Conservation (phyloP, 371 early-diverging fungal genomes). For the Mucor racemosus region DNA sequence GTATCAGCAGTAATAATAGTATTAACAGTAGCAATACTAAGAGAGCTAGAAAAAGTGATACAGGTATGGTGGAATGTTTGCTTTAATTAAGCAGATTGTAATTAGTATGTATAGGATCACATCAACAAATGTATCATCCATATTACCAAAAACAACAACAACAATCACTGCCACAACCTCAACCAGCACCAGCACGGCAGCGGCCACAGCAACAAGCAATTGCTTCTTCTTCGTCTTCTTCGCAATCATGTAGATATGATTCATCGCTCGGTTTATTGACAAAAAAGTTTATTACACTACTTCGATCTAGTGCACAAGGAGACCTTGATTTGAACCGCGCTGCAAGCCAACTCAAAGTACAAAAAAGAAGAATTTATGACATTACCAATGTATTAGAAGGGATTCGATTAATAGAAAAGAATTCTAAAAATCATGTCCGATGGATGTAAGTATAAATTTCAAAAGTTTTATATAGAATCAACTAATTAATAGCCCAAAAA, state of each 20-base stretch:
- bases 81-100: background rate
- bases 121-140: conserved; percentile 2
- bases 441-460: conserved; percentile 69
- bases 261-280: conserved; percentile 78
- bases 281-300: conserved; percentile 71
- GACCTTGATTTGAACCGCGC: conserved; percentile 77
- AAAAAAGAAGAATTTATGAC: conserved; percentile 87
- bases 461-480: background rate
- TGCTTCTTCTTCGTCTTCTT: conserved; percentile 4
- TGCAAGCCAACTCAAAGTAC: conserved; percentile 71
- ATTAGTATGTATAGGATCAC: background rate
- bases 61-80: background rate
- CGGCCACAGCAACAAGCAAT: background rate
- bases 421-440: conserved; percentile 79
- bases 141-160: background rate
- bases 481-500: conserved; percentile 4
- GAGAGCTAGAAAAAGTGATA: background rate
- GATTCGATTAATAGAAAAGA: conserved; percentile 77
- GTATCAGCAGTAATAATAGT: conserved; percentile 6
- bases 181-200: background rate
- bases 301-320: conserved; percentile 68
- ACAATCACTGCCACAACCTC: background rate
- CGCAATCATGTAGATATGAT: conserved; percentile 37
- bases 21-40: background rate
- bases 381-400: conserved; percentile 90